Base-by-base conservation (phyloP, 805 yeast genomes). In the Zygoascus tannicola region DNA sequence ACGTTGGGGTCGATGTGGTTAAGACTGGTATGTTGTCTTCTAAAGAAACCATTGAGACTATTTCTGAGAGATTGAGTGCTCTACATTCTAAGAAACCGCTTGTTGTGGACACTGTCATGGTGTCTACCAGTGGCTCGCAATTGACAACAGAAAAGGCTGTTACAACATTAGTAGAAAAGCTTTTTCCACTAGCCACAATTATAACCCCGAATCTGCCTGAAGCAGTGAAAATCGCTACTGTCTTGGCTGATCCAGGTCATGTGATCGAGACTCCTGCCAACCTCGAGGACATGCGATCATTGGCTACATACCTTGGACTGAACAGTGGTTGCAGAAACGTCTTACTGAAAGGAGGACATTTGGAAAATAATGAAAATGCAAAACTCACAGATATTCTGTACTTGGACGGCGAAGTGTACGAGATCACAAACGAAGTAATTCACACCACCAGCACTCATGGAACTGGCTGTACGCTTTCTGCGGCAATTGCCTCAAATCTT, bases 391-490 rank as follows among this genome's bases (percentile, higher is more conserved):
- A 58, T 47, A 56, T 55, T 23, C 54, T 54, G 14, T 58, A 50
- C 22, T 58, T 60, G 16, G 63, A 64, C 7, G 52, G 55, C 4
- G 68, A 81, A 12, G 63, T 73, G 52, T 67, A 74, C 40, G 65
- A 74, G 4, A 78, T 69, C 56, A 69, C 66, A 41, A 78, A 81
- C 16, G 62, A 59, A 1, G 70, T 56, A 44, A 56, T 71, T 2
- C 54, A 64, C 4, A 67, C 86, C 0, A 59, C 62, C 2, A 75
- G 80, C 55, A 77, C 85, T 1, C 96, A 87, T 59, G 96, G 96
- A 10, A 85, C 95, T 3, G 96, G 96, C 1, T 87, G 96, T 62
- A 83, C 95, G 0, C 67, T 87, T 41, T 78, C 94, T 0, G 79
- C 94, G 0, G 72, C 94, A 0, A 80, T 87, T 49, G 80, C 92